A percentile compares a stretch with the other conserved stretches of the same genome.
phyloP scores from a whole-genome alignment of 495 filamentous ascomycete species.

The Penicillium psychrofluorescens region DNA sequence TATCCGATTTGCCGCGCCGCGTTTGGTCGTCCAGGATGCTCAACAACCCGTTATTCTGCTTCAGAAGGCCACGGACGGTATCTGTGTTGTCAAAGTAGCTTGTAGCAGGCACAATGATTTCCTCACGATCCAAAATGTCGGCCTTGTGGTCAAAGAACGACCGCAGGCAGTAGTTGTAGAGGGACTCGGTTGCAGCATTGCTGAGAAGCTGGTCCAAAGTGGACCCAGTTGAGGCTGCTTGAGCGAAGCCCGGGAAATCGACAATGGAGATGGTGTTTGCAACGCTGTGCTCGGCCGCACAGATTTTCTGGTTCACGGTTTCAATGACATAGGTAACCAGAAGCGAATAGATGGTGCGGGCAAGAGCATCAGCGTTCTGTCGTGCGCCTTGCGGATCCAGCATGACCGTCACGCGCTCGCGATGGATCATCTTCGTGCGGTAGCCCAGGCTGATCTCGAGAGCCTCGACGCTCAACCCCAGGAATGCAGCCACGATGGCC shows the following conservation, averaged over 20 bases:
- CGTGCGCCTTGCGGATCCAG: constrained; percentile 86
- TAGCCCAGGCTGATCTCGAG: constrained; percentile 86
- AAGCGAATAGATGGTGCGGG: constrained; percentile 89
- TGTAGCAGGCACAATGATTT: constrained; percentile 78
- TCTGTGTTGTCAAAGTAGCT: constrained; percentile 98
- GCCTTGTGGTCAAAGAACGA: constrained; percentile 93
- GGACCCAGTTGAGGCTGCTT: constrained; percentile 72
- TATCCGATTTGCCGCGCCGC: constrained; percentile 75
- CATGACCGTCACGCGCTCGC: constrained; percentile 95
- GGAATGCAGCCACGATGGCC: constrained; percentile 79
- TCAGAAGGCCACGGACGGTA: constrained; percentile 81
- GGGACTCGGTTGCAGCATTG: constrained; percentile 84
- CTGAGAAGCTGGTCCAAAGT: constrained; percentile 87
- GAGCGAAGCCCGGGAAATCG: constrained; percentile 93
- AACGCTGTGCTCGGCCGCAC: constrained; percentile 80
- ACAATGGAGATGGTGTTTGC: constrained; percentile 90
- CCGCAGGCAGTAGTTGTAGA: constrained; percentile 89
- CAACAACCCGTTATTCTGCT: constrained; percentile 84
- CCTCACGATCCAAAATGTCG: constrained; percentile 86
- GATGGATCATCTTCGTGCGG: constrained; percentile 89
- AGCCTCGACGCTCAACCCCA: constrained; percentile 71
- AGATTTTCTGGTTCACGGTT: constrained; percentile 81
- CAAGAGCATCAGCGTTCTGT: constrained; percentile 87
- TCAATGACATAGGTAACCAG: constrained; percentile 91
- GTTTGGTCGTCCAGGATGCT: constrained; percentile 96